A percentile compares a stretch with the other conserved stretches of the same genome.
Conservation (phyloP, 805 yeast species). For the Candida qinlingensis region DNA sequence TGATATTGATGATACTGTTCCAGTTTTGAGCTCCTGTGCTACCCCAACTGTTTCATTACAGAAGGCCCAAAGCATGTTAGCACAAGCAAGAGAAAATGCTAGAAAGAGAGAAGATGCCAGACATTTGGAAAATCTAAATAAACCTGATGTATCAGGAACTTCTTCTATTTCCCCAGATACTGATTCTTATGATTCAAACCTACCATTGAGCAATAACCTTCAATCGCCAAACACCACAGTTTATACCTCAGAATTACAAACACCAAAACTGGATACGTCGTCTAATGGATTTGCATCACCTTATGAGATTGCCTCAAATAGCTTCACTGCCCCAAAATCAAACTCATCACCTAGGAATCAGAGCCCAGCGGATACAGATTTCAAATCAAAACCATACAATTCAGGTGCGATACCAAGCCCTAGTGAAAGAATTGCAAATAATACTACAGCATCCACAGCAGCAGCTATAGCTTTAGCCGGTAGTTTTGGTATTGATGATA, state of each 20-base stretch:
- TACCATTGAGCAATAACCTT: constrained; percentile 8
- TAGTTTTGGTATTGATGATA: neutral
- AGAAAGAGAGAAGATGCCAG: constrained; percentile 42
- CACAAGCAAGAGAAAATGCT: constrained; percentile 76
- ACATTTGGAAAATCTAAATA: constrained; percentile 24
- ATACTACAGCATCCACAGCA: constrained; percentile 1
- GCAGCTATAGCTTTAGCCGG: neutral
- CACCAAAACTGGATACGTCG: constrained; percentile 18
- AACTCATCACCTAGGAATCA: constrained; percentile 10
- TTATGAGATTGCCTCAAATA: constrained; percentile 58
- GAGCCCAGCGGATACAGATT: constrained; percentile 19
- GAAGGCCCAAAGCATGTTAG: constrained; percentile 80
- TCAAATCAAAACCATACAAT: constrained; percentile 21
- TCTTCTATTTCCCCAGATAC: constrained; percentile 28
- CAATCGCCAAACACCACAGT: constrained; percentile 34
- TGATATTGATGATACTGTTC: constrained; percentile 88
- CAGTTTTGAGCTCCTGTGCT: constrained; percentile 86
- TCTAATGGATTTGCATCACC: constrained; percentile 60
- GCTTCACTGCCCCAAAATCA: constrained; percentile 43
- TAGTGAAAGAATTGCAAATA: neutral
- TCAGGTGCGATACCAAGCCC: constrained; percentile 3
- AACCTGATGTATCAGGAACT: constrained; percentile 25
- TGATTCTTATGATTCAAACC: constrained; percentile 22
- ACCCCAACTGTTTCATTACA: constrained; percentile 92
- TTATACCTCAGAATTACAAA: constrained; percentile 32